Evolutionary conservation across 345 rosid genomes (phyloP).

Genomic region (Cardamine resedifolia): DNA sequence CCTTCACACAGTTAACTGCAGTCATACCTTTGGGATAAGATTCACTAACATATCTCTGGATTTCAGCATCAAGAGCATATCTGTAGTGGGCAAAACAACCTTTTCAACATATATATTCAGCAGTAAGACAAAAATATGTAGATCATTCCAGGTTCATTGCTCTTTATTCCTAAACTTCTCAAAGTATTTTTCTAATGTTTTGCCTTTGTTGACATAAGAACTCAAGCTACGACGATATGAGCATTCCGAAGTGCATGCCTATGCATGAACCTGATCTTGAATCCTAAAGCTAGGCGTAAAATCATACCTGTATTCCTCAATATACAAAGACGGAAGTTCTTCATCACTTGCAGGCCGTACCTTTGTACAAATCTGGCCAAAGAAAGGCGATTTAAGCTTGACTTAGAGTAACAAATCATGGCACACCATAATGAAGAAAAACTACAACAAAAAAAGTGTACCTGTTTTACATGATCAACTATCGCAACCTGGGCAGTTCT

Average conservation of each 20-base stretch:
- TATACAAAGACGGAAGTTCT: slow-evolving; percentile 79
- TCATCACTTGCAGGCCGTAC: slow-evolving; percentile 92
- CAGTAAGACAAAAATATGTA: neutral
- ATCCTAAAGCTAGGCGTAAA: slow-evolving; percentile 14
- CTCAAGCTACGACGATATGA: slow-evolving; percentile 3
- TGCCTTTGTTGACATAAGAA: slow-evolving; percentile 6
- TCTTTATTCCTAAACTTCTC: neutral
- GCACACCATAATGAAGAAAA: neutral
- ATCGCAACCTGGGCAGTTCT: slow-evolving; percentile 87
- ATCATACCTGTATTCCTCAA: slow-evolving; percentile 84
- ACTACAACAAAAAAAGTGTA: slow-evolving; percentile 26
- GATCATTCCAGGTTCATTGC: neutral
- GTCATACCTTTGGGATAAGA: slow-evolving; percentile 91
- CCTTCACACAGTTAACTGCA: slow-evolving; percentile 71
- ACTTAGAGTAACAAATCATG: neutral
- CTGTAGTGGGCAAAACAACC: slow-evolving; percentile 48
- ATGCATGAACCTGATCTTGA: slow-evolving; percentile 12
- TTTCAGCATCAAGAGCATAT: slow-evolving; percentile 79
- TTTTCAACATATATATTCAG: slow-evolving; percentile 2
- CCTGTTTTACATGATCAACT: slow-evolving; percentile 95
- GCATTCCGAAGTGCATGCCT: neutral
- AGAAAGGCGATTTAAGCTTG: neutral
- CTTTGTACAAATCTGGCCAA: slow-evolving; percentile 77
- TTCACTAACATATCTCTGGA: slow-evolving; percentile 78
- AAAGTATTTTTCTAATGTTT: neutral